Evolutionary conservation across 2,329 filamentous ascomycete species (phyloP).

Genomic region (Amauroascus verrucosus): DNA sequence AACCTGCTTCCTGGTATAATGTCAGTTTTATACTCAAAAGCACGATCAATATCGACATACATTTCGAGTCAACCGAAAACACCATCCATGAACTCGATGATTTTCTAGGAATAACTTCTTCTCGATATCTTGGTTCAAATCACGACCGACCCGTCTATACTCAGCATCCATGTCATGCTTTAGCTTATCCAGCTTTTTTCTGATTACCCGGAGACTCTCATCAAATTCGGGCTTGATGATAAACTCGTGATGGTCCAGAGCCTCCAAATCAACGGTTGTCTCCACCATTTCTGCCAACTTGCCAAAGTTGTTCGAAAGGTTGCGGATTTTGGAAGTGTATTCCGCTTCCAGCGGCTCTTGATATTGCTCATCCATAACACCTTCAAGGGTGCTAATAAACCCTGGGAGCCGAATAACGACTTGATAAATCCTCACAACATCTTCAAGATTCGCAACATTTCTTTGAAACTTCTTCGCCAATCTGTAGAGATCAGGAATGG

Average conservation of each 20-base stretch:
- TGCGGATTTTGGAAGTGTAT: slow-evolving; percentile 73
- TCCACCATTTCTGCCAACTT: slow-evolving; percentile 97
- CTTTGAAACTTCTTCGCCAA: slow-evolving; percentile 91
- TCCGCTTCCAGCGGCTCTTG: slow-evolving; percentile 74
- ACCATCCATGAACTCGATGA: slow-evolving; percentile 92
- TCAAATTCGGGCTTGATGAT: slow-evolving; percentile 99
- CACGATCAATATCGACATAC: slow-evolving; percentile 21
- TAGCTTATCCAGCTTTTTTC: slow-evolving; percentile 79
- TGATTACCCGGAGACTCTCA: slow-evolving; percentile 74
- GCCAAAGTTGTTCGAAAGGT: slow-evolving; percentile 65
- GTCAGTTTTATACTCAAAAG: slow-evolving; percentile 4
- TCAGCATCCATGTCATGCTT: slow-evolving; percentile 74
- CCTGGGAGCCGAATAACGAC: slow-evolving; percentile 84
- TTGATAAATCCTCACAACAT: slow-evolving; percentile 92
- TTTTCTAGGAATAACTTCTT: slow-evolving; percentile 98
- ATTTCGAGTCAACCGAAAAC: slow-evolving; percentile 80
- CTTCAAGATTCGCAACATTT: slow-evolving; percentile 80
- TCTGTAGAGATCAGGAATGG: slow-evolving; percentile 87
- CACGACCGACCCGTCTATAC: slow-evolving; percentile 62
- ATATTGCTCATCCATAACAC: slow-evolving; percentile 91
- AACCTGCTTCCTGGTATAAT: slow-evolving; percentile 57
- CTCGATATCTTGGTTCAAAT: slow-evolving; percentile 84
- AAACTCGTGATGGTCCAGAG: slow-evolving; percentile 92
- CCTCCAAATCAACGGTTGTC: slow-evolving; percentile 91
- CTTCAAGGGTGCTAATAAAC: slow-evolving; percentile 79